Percentiles rank a stretch among this genome's conserved stretches.
Conservation (phyloP, 2,329 filamentous ascomycete genomes). For the Teratosphaeria viscida region DNA sequence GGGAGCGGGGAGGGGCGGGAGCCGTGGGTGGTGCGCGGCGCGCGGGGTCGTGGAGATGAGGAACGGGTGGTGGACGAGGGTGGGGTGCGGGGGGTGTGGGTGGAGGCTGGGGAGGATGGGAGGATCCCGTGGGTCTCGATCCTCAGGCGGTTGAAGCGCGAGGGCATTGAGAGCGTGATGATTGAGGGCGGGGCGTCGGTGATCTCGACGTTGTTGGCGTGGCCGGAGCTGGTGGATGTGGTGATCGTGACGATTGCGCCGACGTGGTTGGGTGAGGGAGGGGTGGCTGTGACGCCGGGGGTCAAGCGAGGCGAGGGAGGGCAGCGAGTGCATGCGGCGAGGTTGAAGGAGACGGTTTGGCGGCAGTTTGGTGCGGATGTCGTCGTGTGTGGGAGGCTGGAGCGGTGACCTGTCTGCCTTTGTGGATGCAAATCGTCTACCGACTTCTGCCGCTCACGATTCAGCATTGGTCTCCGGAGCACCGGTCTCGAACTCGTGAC, state of each 20-base stretch:
- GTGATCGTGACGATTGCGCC: constrained; percentile 85
- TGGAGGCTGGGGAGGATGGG: constrained; percentile 17
- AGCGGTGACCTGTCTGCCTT: neutral
- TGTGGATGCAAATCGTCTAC: no score
- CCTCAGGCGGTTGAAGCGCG: constrained; percentile 44
- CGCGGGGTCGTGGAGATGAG: no score
- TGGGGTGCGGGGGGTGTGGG: constrained; percentile 10
- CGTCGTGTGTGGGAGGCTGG: constrained; percentile 58
- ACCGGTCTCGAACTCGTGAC: no score
- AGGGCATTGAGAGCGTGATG: constrained; percentile 72
- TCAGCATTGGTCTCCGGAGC: no score
- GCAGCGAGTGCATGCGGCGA: constrained; percentile 46
- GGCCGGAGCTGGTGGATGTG: constrained; percentile 55
- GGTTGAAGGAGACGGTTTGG: constrained; percentile 60
- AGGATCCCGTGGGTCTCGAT: constrained; percentile 51
- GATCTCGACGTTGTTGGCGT: constrained; percentile 66
- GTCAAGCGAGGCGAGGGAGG: constrained; percentile 38
- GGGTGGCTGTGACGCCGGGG: constrained; percentile 66
- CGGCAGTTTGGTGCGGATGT: constrained; percentile 71
- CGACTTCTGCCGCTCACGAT: no score
- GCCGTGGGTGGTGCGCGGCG: constrained; percentile 57
- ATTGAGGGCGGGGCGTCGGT: constrained; percentile 77
- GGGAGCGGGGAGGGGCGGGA: constrained; percentile 56
- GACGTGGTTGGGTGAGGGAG: constrained; percentile 75
- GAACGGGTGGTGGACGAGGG: neutral